phyloP scores from a whole-genome alignment of 2,329 filamentous ascomycete genomes.

The Chaetothyriales sp. region DNA sequence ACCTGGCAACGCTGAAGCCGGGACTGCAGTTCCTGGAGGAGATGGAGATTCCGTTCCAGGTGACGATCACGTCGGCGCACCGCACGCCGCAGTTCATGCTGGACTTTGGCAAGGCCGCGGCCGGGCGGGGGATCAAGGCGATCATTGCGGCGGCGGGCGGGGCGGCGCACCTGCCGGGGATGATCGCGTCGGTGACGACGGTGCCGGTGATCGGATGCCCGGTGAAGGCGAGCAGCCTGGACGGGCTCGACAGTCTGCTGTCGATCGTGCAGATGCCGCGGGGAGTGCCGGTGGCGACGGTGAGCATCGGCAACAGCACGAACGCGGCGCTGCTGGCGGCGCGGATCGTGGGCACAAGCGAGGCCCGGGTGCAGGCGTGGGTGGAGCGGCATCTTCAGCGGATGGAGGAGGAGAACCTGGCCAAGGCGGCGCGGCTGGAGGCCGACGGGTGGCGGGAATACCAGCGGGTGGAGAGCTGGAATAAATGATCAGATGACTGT shows the following conservation, averaged over 20 bases:
- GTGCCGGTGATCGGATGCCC: conserved; percentile 62
- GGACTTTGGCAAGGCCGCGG: conserved; percentile 46
- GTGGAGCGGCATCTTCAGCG: conserved; percentile 16
- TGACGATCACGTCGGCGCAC: conserved; percentile 35
- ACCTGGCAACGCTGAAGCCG: conserved; percentile 20
- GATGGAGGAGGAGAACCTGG: conserved; percentile 18
- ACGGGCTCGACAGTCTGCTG: conserved; percentile 51
- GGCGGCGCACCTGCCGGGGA: conserved; percentile 54
- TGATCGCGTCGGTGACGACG: conserved; percentile 51
- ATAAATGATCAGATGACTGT: neutral
- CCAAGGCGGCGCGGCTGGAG: conserved; percentile 17
- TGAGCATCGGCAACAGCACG: conserved; percentile 59
- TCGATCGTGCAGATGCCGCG: conserved; percentile 61
- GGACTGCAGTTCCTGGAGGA: conserved; percentile 21
- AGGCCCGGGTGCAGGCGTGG: conserved; percentile 12
- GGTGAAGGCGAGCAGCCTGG: conserved; percentile 53
- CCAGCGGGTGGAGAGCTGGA: conserved; percentile 13
- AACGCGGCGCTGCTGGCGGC: conserved; percentile 57
- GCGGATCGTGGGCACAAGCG: conserved; percentile 41
- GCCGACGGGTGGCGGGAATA: conserved; percentile 18
- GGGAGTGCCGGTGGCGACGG: conserved; percentile 54
- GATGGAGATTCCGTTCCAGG: conserved; percentile 22
- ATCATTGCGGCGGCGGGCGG: conserved; percentile 59
- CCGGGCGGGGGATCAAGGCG: conserved; percentile 47
- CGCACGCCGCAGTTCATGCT: conserved; percentile 54